A percentile compares a stretch with the other conserved stretches of the same genome.
phyloP scores from a whole-genome alignment of 164 flowering plant genomes.

The Umbellularia californica region DNA sequence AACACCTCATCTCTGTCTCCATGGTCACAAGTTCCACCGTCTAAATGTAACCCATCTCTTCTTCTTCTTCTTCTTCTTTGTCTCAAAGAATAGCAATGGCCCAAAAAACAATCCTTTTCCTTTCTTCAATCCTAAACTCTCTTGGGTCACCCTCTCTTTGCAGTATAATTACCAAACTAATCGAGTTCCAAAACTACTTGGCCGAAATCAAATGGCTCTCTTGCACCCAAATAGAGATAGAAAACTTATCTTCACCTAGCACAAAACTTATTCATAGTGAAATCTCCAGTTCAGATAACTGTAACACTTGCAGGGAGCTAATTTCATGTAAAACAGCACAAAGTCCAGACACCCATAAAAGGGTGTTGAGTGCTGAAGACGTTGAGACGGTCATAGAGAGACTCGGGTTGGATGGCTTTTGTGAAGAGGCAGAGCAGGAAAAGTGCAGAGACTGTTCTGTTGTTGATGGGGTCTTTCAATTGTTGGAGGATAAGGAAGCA shows the following conservation, averaged over 20 bases:
- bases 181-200: not conserved
- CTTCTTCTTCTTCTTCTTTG: not conserved
- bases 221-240: not conserved
- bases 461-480: not conserved
- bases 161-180: not conserved
- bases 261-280: not conserved
- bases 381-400: conserved; percentile 1
- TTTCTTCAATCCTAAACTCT: not conserved
- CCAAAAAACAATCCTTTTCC: not conserved
- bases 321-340: not conserved
- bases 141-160: not conserved
- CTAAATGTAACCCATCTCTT: not conserved
- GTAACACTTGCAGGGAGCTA: not conserved
- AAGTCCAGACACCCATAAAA: not conserved
- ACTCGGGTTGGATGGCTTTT: not conserved
- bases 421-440: not conserved
- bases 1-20: not conserved
- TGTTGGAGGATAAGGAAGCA: conserved; percentile 18
- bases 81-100: not conserved
- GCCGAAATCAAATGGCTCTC: not conserved
- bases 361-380: conserved; percentile 1
- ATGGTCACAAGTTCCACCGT: not conserved
- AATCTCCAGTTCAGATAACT: not conserved
- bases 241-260: not conserved
- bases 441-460: not conserved